Evolutionary conservation across 148 eudicot species (phyloP).

Genomic region (Cornus suecica): DNA sequence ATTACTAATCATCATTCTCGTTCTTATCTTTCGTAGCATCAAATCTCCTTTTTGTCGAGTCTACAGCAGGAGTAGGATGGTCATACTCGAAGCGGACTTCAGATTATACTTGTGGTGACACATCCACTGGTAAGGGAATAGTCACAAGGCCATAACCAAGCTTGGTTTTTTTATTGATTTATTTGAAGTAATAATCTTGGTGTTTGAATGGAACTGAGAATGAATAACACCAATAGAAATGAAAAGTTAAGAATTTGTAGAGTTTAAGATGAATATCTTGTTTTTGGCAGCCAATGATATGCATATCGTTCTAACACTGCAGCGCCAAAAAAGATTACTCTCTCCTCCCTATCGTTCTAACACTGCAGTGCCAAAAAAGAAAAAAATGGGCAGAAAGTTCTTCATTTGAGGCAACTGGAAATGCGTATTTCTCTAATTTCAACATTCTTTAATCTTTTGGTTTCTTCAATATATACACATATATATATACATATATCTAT

Average conservation of each 20-base stretch:
- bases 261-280: constrained; percentile 8
- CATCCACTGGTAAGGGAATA: constrained; percentile 47
- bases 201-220: background rate
- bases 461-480: constrained; percentile 1
- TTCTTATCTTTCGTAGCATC: constrained; percentile 51
- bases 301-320: constrained; percentile 64
- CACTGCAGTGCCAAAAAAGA: background rate
- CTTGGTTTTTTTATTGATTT: background rate
- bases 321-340: too few relatives aligned
- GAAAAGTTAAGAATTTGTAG: background rate
- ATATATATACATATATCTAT: too few relatives aligned
- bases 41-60: constrained; percentile 89
- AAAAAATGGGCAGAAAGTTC: constrained; percentile 44
- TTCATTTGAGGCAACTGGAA: constrained; percentile 67
- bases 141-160: background rate
- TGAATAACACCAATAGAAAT: background rate
- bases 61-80: constrained; percentile 99
- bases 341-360: too few relatives aligned
- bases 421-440: constrained; percentile 36
- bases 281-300: constrained; percentile 71
- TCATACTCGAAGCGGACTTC: constrained; percentile 84
- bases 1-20: background rate
- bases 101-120: constrained; percentile 84
- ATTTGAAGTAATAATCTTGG: background rate
- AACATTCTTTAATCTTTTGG: background rate